Base-by-base conservation (phyloP, 129 eudicot genomes). In the Artemisia tridentata region DNA sequence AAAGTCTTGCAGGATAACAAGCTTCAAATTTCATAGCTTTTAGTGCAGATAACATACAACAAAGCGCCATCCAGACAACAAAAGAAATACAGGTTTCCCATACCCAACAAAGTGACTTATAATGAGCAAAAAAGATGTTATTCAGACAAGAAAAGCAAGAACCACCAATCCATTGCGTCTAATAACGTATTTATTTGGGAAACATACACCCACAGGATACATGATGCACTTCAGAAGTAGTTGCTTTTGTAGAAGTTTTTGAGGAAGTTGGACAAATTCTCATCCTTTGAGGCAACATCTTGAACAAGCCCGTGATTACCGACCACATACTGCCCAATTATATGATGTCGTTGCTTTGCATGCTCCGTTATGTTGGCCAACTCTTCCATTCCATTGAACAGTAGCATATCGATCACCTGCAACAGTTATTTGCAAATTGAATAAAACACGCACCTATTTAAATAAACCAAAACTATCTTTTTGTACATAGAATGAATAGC, bases 291-390 rank as follows among this genome's bases (percentile, higher is more conserved):
- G 47, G 77, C 90, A 51, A 67, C 67, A 59, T 83, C 95, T 71
- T 85, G 95, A 29, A 77, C 85, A 18, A 79, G 83, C 15, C 85
- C 89, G 3, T 88, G 77, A 48, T 76, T 79, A 50, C 98, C 96
- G 17, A 86, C 84, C 50, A 92, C 96, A 80, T 92, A 92, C 68
- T 88, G 98, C 16, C 98, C 98, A 65, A 92, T 77, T 31, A 92
- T 86, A 79, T 92, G 98, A 71, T 92, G 98, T 70, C 98, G 83
- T 82, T 92, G 98, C 83, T 92, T 92, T 41, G 98, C 85, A 41
- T 92, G 98, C 69, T 92, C 91, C 60, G 82, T 85, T 67, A 92
- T 67, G 68, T 86, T 85, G 56, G 71, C 80, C 80, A 92, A 61
- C 59, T 92, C 98, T 74, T 92, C 98, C 63, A 78, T 88, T 17